These are phyloP conservation scores for Tolypocladium pustulatum DNA, from an alignment of 2,329 filamentous ascomycete genomes.

Conservation along the genomic window DNA sequence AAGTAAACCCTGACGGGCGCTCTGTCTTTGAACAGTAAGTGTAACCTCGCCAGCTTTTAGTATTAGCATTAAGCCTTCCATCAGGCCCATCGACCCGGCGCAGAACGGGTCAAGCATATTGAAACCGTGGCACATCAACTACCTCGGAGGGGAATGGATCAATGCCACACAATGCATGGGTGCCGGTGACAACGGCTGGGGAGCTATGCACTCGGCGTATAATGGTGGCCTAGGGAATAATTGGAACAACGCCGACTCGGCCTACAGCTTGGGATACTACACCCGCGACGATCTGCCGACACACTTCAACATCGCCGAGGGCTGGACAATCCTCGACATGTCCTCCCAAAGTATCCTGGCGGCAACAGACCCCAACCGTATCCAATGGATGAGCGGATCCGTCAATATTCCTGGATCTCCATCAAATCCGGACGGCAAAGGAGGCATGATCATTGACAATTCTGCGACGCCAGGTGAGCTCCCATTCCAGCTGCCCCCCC, in stretches of 20 bases:
- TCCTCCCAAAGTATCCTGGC: constrained; percentile 8
- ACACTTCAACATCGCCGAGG: constrained; percentile 44
- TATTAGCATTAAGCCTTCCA: background rate
- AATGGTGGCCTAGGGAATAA: constrained; percentile 38
- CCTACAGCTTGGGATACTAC: constrained; percentile 32
- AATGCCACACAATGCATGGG: constrained; percentile 41
- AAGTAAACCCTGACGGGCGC: constrained; percentile 20
- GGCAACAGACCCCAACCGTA: constrained; percentile 37
- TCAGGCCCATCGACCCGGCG: constrained; percentile 15
- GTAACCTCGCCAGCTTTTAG: background rate
- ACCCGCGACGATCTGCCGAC: constrained; percentile 39
- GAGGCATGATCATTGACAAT: constrained; percentile 37
- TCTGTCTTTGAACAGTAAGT: constrained; percentile 39
- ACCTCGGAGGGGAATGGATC: constrained; percentile 31
- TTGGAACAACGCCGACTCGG: constrained; percentile 26
- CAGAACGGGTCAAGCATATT: constrained; percentile 31
- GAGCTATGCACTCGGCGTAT: constrained; percentile 38
- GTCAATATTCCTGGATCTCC: constrained; percentile 35
- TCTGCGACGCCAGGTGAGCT: constrained; percentile 16
- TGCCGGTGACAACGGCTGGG: constrained; percentile 40
- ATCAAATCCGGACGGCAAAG: constrained; percentile 20
- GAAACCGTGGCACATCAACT: constrained; percentile 40
- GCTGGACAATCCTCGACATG: constrained; percentile 29
- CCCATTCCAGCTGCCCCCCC: background rate
- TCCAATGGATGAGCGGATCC: constrained; percentile 24